Base-by-base conservation (phyloP, 2,329 filamentous ascomycete species). In the Diaporthe nobilis region DNA sequence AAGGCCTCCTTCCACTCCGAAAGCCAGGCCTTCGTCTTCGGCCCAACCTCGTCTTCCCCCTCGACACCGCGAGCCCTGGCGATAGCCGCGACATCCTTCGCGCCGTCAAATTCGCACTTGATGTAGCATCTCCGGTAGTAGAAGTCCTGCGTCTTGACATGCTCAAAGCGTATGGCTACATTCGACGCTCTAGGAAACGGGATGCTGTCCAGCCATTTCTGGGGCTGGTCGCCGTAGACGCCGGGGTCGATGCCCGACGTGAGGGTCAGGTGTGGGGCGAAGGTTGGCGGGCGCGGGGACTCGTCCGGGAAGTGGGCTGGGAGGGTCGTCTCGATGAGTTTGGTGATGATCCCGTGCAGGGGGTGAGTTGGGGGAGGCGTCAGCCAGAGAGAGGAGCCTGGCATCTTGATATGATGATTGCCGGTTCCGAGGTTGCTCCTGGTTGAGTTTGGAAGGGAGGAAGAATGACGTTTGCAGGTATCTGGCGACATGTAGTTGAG, bases 341-440 rank as follows among this genome's bases (percentile, higher is more conserved):
- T 76, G 31, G 72, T 75, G 51, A 82, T 78, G 73, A 75, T 60
- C 1, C n/a, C 34, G 70, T 80, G 77, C 51, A 81, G 74, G 22
- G 80, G 79, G 68, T 80, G 79, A 12, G 78, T 63, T 0, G 78
- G 71, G 1, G 80, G 80, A 7, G 82, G 82, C 31, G 82, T 76
- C 20, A 83, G 80, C 82, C 82, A 83, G 61, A 83, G 80, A 8
- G 82, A 83, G 9, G 81, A 82, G 74, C 81, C 81, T 20, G 82
- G 79, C 82, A 83, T 83, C 5, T n/a, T 55, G 13, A n/a, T 22
- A 31, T 42, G 15, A 1, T 70, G 31, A 15, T 31, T 31, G 15
- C 4, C 8, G n/a, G 4, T 28, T n/a, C n/a, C n/a, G n/a, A n/a
- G n/a, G 47, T 13, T 68, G 47, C 5, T 15, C 7, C 8, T 15